A percentile compares a stretch with the other conserved stretches of the same genome.
These are phyloP conservation scores for Lophiotrema nucula DNA, from an alignment of 495 filamentous ascomycete genomes.

Conservation along the genomic window DNA sequence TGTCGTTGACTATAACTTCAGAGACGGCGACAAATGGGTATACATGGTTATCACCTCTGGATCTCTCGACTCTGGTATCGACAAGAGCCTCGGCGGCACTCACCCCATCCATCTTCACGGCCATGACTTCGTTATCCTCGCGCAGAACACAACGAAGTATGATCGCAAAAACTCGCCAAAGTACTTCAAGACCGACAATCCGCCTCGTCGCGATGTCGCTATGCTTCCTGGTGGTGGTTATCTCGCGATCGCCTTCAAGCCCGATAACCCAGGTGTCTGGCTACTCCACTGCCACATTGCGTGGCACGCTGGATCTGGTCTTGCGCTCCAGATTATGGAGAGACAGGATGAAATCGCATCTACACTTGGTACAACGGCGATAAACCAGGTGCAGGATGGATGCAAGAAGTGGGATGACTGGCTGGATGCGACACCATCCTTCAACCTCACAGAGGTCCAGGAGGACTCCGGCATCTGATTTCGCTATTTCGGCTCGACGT, in stretches of 20 bases:
- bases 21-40: constrained; percentile 20
- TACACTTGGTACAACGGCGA: constrained; percentile 4
- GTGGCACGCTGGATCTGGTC: constrained; percentile 38
- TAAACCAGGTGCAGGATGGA: constrained; percentile 1
- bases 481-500: no score
- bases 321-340: constrained; percentile 29
- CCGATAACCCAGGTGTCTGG: constrained; percentile 39
- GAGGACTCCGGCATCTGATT: constrained; percentile 30
- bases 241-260: constrained; percentile 38
- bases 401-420: constrained; percentile 21
- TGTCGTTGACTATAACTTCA: constrained; percentile 30
- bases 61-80: neutral
- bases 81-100: neutral
- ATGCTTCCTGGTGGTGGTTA: constrained; percentile 36
- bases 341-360: constrained; percentile 19
- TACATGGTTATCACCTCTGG: constrained; percentile 30
- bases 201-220: constrained; percentile 35
- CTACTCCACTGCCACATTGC: constrained; percentile 41
- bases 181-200: constrained; percentile 30
- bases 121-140: constrained; percentile 40
- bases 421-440: neutral
- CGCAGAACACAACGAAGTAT: constrained; percentile 7
- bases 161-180: constrained; percentile 16
- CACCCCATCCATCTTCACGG: constrained; percentile 40
- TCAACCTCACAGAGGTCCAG: constrained; percentile 3